Evolutionary conservation across 345 rosid genomes (phyloP).

Genomic region (Xanthoceras sorbifolium): DNA sequence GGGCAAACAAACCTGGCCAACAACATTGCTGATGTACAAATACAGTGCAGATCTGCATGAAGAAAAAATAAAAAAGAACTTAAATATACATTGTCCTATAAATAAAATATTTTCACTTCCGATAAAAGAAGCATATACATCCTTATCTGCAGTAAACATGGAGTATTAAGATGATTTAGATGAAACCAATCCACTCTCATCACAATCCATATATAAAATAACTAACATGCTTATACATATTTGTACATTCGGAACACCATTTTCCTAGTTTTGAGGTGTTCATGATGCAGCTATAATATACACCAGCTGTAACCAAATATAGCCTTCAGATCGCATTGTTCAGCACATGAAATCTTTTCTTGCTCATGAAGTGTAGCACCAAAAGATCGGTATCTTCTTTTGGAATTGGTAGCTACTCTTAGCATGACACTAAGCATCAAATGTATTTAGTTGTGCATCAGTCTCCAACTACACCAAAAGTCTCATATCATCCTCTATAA

Average conservation of each 20-base stretch:
- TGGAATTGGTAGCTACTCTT: too few species aligned
- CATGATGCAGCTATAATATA: neutral
- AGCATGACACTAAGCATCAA: neutral
- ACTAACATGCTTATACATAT: neutral
- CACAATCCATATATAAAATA: neutral
- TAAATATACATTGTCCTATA: slow-evolving; percentile 8
- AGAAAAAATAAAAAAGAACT: slow-evolving; percentile 17
- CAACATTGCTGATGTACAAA: slow-evolving; percentile 58
- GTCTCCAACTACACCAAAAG: neutral
- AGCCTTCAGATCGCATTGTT: neutral
- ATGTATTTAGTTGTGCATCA: neutral
- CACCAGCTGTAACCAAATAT: neutral
- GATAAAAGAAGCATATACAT: neutral
- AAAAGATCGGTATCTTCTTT: too few species aligned
- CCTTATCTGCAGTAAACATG: slow-evolving; percentile 1
- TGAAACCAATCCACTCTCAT: neutral
- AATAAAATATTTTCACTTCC: neutral
- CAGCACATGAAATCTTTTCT: neutral
- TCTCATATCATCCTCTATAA: neutral
- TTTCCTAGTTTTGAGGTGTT: neutral
- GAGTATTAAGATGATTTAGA: neutral
- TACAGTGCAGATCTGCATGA: slow-evolving; percentile 55
- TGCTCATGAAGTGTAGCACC: neutral
- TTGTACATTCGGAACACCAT: neutral
- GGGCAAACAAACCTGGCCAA: slow-evolving; percentile 67